Evolutionary conservation across 306 rosid species (phyloP).

Genomic region (Vigna reflexopilosa): DNA sequence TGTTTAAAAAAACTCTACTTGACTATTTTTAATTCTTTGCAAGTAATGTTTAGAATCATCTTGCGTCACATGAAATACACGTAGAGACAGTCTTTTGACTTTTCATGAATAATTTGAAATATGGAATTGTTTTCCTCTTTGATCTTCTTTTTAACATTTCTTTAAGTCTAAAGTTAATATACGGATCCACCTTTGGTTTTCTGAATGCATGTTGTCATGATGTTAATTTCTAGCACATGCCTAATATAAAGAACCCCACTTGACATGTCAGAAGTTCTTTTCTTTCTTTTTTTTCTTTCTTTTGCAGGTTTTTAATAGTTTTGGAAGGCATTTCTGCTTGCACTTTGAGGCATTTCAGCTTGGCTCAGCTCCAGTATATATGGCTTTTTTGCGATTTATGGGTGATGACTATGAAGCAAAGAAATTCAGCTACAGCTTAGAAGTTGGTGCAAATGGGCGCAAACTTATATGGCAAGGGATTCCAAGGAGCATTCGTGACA

Average conservation of each 20-base stretch:
- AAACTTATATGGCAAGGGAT: conserved; percentile 93
- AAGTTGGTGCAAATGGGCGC: conserved; percentile 91
- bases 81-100: conserved; percentile 29
- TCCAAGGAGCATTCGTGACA: conserved; percentile 91
- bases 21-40: conserved; percentile 20
- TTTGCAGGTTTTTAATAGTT: conserved; percentile 84
- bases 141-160: conserved; percentile 9
- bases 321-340: conserved; percentile 89
- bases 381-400: conserved; percentile 95
- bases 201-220: not conserved
- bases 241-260: not conserved
- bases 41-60: conserved; percentile 22
- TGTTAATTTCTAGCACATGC: not conserved
- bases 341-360: conserved; percentile 96
- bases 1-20: not conserved
- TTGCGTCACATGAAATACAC: conserved; percentile 35
- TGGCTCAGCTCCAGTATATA: conserved; percentile 81
- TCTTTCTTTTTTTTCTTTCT: not conserved
- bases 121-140: not conserved
- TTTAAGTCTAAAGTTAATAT: conserved; percentile 5
- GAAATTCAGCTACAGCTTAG: conserved; percentile 89
- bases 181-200: not conserved
- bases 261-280: conserved; percentile 13
- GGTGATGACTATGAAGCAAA: conserved; percentile 86
- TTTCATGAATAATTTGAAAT: conserved; percentile 36